Percentiles rank a stretch among this genome's conserved stretches.
phyloP scores from a whole-genome alignment of 2,329 filamentous ascomycete genomes.

The Xylariaceae sp. region DNA sequence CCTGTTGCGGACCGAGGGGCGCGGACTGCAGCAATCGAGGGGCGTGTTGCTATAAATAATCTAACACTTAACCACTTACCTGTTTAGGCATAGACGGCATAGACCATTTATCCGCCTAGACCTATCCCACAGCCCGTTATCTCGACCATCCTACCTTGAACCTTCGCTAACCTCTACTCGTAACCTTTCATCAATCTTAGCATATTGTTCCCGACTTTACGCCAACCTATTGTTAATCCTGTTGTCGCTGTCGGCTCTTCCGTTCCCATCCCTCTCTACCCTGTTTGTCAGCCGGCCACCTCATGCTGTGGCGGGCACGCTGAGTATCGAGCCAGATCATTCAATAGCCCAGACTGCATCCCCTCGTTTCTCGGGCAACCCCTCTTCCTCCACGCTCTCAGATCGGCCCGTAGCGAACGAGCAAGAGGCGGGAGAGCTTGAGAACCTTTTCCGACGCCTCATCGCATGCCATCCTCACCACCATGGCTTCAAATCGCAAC shows the following conservation, averaged over 20 bases:
- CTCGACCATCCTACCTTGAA: not conserved
- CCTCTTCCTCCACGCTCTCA: slow-evolving; percentile 12
- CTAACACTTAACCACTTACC: not conserved
- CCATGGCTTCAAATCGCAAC: slow-evolving; percentile 45
- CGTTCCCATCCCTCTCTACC: not conserved
- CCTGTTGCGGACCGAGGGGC: not conserved
- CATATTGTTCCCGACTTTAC: not conserved
- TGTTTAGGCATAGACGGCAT: not conserved
- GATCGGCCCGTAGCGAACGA: slow-evolving; percentile 11
- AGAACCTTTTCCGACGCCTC: slow-evolving; percentile 13
- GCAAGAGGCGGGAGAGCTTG: slow-evolving; percentile 14
- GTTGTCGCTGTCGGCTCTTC: not conserved
- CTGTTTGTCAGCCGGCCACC: slow-evolving; percentile 6
- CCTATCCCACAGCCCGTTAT: not conserved
- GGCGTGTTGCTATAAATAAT: not conserved
- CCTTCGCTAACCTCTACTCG: not conserved
- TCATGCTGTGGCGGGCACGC: slow-evolving; percentile 10
- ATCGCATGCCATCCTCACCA: slow-evolving; percentile 15
- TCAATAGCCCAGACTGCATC: slow-evolving; percentile 5
- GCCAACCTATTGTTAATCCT: slow-evolving; percentile 2
- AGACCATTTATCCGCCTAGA: not conserved
- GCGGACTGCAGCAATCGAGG: not conserved
- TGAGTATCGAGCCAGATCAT: slow-evolving; percentile 6
- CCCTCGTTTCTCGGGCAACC: slow-evolving; percentile 12
- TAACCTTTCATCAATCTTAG: not conserved